These are phyloP conservation scores for Phytophthora capsici DNA, from an alignment of 352 stramenopile genomes.

Conservation along the genomic window DNA sequence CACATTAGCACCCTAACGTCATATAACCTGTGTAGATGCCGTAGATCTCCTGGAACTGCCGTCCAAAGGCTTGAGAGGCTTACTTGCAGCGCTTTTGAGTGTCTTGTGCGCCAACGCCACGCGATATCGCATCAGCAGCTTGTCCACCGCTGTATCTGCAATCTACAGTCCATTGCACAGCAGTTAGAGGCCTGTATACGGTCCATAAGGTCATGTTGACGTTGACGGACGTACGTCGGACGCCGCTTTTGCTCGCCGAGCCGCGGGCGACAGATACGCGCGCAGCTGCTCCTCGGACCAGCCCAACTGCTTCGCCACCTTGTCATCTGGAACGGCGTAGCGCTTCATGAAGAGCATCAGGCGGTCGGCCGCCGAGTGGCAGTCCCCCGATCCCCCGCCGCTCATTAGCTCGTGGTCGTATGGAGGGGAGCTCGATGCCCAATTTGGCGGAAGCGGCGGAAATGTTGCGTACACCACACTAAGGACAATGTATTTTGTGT, in stretches of 20 bases:
- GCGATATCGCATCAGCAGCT: conserved; percentile 67
- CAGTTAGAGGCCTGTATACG: conserved; percentile 8
- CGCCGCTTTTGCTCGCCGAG: conserved; percentile 40
- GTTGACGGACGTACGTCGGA: conserved; percentile 36
- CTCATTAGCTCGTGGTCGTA: conserved; percentile 30
- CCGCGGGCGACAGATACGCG: conserved; percentile 59
- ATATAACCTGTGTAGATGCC: conserved; percentile 46
- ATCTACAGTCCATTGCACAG: conserved; percentile 35
- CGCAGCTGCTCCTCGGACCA: conserved; percentile 62
- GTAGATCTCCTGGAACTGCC: conserved; percentile 47
- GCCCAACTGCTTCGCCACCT: conserved; percentile 56
- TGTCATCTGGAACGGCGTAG: conserved; percentile 50
- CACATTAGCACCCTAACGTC: background rate
- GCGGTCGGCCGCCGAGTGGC: conserved; percentile 53
- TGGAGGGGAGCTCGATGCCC: conserved; percentile 29
- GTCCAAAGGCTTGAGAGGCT: conserved; percentile 43
- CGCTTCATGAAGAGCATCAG: conserved; percentile 70
- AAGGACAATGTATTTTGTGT: background rate
- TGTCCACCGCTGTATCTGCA: conserved; percentile 64
- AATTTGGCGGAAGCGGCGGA: conserved; percentile 30
- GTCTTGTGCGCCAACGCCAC: conserved; percentile 51
- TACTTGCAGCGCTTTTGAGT: conserved; percentile 33
- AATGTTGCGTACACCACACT: conserved; percentile 29
- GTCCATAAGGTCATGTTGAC: background rate
- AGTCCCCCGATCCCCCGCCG: conserved; percentile 33